phyloP scores from a whole-genome alignment of 768 basidiomycete species.

The Dioszegia crocea region DNA sequence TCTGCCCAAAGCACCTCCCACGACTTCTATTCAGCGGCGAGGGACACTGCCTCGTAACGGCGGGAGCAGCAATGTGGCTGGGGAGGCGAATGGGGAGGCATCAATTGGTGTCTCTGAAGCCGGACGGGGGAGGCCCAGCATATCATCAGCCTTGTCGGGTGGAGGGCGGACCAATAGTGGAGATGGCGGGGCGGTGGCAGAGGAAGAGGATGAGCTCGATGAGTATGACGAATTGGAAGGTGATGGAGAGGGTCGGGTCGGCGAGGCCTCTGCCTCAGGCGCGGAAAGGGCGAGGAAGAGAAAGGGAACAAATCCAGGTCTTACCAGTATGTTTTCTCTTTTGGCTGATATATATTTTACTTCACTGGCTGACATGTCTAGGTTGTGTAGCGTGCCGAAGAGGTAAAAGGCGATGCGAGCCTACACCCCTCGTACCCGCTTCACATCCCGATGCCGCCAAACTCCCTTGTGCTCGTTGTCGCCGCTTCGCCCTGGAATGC shows the following conservation, averaged over 20 bases:
- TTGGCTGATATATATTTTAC: too few relatives aligned
- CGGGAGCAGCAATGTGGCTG: too few relatives aligned
- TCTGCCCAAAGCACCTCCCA: too few relatives aligned
- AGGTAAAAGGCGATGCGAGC: conserved; percentile 43
- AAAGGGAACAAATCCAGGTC: not conserved
- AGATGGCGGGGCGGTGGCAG: not conserved
- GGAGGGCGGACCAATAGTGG: too few relatives aligned
- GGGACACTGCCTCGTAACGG: too few relatives aligned
- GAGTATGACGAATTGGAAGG: not conserved
- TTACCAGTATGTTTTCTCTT: not conserved
- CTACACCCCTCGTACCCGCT: conserved; percentile 37
- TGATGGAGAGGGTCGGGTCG: not conserved
- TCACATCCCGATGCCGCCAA: conserved; percentile 37
- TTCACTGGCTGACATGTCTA: too few relatives aligned
- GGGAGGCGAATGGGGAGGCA: too few relatives aligned
- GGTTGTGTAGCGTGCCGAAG: conserved; percentile 41
- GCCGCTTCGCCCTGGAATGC: conserved; percentile 39
- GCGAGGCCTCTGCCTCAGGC: not conserved
- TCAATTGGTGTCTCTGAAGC: too few relatives aligned
- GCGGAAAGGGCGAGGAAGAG: not conserved
- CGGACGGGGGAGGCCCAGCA: too few relatives aligned
- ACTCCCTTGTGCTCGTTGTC: conserved; percentile 38
- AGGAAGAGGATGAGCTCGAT: not conserved
- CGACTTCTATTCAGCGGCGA: too few relatives aligned
- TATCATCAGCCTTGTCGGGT: too few relatives aligned